Conservation (phyloP, 2,329 filamentous ascomycete genomes). For the Fusarium goolgardi region DNA sequence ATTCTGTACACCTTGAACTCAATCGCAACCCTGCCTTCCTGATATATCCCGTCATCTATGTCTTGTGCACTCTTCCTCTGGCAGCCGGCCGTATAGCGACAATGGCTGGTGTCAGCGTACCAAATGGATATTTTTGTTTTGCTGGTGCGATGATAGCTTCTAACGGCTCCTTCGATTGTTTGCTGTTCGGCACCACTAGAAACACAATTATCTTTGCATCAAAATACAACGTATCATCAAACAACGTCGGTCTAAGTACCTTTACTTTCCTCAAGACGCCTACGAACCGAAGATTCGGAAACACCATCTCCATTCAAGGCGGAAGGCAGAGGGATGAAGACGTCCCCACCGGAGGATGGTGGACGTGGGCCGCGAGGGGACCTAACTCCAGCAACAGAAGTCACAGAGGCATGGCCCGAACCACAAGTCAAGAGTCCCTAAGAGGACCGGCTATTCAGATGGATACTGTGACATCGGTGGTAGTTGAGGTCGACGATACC, state of each 20-base stretch:
- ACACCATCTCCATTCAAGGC: slow-evolving; percentile 55
- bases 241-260: slow-evolving; percentile 62
- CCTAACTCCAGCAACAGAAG: slow-evolving; percentile 15
- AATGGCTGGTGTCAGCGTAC: slow-evolving; percentile 66
- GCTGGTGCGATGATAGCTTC: slow-evolving; percentile 69
- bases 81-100: slow-evolving; percentile 72
- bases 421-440: slow-evolving; percentile 51
- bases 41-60: slow-evolving; percentile 75
- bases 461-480: slow-evolving; percentile 58
- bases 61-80: slow-evolving; percentile 75
- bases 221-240: slow-evolving; percentile 51
- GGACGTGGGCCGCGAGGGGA: slow-evolving; percentile 41
- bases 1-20: slow-evolving; percentile 33
- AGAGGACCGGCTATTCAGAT: slow-evolving; percentile 57
- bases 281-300: slow-evolving; percentile 54
- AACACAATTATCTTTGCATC: slow-evolving; percentile 63
- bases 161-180: slow-evolving; percentile 66
- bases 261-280: slow-evolving; percentile 63
- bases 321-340: slow-evolving; percentile 37
- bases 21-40: slow-evolving; percentile 66
- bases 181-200: slow-evolving; percentile 64
- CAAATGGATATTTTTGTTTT: slow-evolving; percentile 67
- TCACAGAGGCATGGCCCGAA: slow-evolving; percentile 33
- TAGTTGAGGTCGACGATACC: slow-evolving; percentile 53
- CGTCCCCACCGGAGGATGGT: slow-evolving; percentile 44